Conservation (phyloP, 1,284 basidiomycete genomes). For the Wolfiporia cocos region DNA sequence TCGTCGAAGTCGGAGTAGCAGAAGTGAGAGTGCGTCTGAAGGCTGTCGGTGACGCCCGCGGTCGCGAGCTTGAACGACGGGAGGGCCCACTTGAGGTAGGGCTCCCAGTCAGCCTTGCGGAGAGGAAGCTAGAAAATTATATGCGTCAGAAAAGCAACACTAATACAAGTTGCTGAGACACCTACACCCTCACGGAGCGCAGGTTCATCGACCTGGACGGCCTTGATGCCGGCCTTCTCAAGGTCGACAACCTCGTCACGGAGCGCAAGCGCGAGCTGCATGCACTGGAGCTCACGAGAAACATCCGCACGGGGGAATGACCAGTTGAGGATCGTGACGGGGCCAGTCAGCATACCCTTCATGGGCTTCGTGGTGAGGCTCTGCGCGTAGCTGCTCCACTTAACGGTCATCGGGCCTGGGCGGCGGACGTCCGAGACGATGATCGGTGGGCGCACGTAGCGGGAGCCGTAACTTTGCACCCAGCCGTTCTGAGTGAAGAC, state of each 20-base stretch:
- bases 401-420: slow-evolving; percentile 90
- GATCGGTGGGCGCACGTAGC: slow-evolving; percentile 98
- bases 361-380: slow-evolving; percentile 91
- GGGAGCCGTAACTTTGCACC: slow-evolving; percentile 98
- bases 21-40: slow-evolving; percentile 98
- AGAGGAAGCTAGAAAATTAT: slow-evolving; percentile 66
- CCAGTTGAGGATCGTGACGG: slow-evolving; percentile 99
- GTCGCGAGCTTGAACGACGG: slow-evolving; percentile 97
- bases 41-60: slow-evolving; percentile 86
- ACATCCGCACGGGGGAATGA: slow-evolving; percentile 99
- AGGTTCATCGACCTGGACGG: slow-evolving; percentile 99
- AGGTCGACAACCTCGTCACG: slow-evolving; percentile 98
- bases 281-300: slow-evolving; percentile 93
- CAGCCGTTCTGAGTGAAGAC: slow-evolving; percentile 98
- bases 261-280: slow-evolving; percentile 97
- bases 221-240: slow-evolving; percentile 95
- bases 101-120: slow-evolving; percentile 90
- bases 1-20: slow-evolving; percentile 97
- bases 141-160: background rate
- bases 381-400: slow-evolving; percentile 97
- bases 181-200: slow-evolving; percentile 97
- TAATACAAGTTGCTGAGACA: background rate
- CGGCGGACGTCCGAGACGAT: slow-evolving; percentile 98
- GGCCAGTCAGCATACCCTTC: slow-evolving; percentile 99
- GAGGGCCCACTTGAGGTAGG: slow-evolving; percentile 94